Percentiles rank a stretch among this genome's conserved stretches.
Conservation (phyloP, 768 basidiomycete genomes). For the Tremella yokohamensis region DNA sequence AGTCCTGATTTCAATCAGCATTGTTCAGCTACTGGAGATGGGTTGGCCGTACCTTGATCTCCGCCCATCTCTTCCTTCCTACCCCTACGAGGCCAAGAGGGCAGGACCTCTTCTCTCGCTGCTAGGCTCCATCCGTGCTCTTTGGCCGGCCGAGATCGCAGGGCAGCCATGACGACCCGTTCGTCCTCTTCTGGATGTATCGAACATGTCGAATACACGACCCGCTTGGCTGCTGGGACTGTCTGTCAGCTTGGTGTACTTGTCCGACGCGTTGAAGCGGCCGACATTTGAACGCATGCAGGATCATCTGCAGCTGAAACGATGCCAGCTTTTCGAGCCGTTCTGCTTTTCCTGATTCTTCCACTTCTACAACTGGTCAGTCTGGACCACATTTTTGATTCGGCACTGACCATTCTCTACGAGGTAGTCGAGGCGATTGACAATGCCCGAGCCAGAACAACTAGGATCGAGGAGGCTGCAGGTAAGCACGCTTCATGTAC, state of each 20-base stretch:
- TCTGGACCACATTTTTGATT: background rate
- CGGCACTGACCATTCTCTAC: constrained; percentile 65
- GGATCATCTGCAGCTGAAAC: constrained; percentile 87
- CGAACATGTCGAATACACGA: constrained; percentile 98
- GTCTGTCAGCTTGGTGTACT: constrained; percentile 7
- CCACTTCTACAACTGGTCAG: constrained; percentile 55
- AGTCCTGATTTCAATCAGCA: constrained; percentile 3
- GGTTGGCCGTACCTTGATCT: constrained; percentile 54
- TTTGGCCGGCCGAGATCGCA: constrained; percentile 67
- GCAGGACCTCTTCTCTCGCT: constrained; percentile 63
- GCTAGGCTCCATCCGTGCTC: constrained; percentile 67
- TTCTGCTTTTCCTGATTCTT: constrained; percentile 57
- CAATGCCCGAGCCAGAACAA: constrained; percentile 90
- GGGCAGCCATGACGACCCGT: constrained; percentile 71
- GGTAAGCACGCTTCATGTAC: background rate
- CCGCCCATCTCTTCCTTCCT: constrained; percentile 61
- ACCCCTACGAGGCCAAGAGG: constrained; percentile 79
- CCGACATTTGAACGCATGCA: constrained; percentile 92
- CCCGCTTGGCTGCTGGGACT: constrained; percentile 74
- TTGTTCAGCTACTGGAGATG: constrained; percentile 12
- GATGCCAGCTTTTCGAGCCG: constrained; percentile 76
- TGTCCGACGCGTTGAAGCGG: background rate
- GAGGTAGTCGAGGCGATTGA: constrained; percentile 82
- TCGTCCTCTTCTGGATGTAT: constrained; percentile 89
- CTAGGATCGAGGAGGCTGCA: constrained; percentile 86